Conservation (phyloP, 306 rosid genomes). For the Cicer arietinum region DNA sequence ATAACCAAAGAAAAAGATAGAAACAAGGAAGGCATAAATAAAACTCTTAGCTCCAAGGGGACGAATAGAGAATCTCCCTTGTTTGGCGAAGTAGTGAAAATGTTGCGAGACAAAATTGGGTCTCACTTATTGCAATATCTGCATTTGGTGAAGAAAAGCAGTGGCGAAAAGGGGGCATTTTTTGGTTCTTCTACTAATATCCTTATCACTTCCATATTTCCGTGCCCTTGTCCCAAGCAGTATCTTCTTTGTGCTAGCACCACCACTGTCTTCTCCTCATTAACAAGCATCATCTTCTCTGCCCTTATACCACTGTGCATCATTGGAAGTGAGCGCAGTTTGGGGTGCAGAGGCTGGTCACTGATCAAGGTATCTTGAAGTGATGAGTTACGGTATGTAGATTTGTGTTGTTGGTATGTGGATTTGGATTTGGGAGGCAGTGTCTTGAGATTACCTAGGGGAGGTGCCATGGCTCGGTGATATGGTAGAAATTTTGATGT, state of each 20-base stretch:
- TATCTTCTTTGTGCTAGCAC: neutral
- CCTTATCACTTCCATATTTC: neutral
- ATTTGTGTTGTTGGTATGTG: neutral
- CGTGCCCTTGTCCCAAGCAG: neutral
- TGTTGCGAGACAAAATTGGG: neutral
- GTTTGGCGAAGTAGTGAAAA: neutral
- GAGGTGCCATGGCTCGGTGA: neutral
- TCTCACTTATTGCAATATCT: neutral
- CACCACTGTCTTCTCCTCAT: neutral
- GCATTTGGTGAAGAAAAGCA: neutral
- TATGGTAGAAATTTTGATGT: neutral
- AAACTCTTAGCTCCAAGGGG: neutral
- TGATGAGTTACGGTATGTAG: neutral
- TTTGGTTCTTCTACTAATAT: neutral
- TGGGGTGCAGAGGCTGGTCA: neutral
- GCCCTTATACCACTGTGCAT: neutral
- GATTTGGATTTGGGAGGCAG: neutral
- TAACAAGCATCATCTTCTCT: neutral
- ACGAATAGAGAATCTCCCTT: neutral
- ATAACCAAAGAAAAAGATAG: neutral
- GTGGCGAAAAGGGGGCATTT: neutral
- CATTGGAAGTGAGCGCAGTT: neutral
- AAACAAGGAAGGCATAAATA: neutral
- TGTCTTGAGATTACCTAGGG: slow-evolving; percentile 6
- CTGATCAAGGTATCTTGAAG: neutral